A percentile compares a stretch with the other conserved stretches of the same genome.
phyloP scores from a whole-genome alignment of 306 rosid genomes.

The Prunus mira region DNA sequence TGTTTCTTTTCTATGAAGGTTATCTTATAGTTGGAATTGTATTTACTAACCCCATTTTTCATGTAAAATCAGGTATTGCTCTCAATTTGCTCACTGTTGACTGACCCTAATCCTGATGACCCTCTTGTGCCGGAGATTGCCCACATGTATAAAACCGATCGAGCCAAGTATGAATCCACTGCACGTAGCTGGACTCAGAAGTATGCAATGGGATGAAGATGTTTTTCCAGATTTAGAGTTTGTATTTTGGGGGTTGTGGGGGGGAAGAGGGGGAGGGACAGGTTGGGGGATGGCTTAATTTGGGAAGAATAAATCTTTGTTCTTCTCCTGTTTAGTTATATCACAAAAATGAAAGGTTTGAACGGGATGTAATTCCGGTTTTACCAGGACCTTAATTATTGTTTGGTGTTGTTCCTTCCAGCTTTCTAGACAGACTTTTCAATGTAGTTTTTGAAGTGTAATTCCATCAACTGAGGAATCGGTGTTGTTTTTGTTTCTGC shows the following conservation, averaged over 20 bases:
- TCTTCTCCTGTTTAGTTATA: conserved; percentile 7
- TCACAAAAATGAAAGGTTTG: conserved; percentile 11
- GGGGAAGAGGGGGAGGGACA: neutral
- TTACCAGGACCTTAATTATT: neutral
- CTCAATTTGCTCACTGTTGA: conserved; percentile 74
- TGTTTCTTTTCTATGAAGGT: neutral
- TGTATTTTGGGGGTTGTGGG: neutral
- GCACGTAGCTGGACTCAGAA: conserved; percentile 87
- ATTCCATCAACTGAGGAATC: neutral
- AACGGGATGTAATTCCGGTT: neutral
- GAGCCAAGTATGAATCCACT: conserved; percentile 63
- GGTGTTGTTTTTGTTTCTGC: neutral
- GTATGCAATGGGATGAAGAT: conserved; percentile 65
- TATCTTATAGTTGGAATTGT: neutral
- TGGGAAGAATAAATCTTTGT: conserved; percentile 2
- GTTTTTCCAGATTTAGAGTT: neutral
- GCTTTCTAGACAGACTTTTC: neutral
- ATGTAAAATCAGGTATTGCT: conserved; percentile 51
- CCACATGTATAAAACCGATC: conserved; percentile 71
- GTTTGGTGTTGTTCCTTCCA: conserved; percentile 6
- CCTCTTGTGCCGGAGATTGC: conserved; percentile 81
- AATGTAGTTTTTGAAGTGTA: neutral
- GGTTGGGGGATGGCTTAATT: neutral
- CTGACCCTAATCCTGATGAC: conserved; percentile 80
- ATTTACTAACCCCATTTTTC: neutral